Percentiles rank a stretch among this genome's conserved stretches.
Evolutionary conservation across 371 early-diverging fungal species (phyloP).

Genomic region (Capniomyces stellatus): DNA sequence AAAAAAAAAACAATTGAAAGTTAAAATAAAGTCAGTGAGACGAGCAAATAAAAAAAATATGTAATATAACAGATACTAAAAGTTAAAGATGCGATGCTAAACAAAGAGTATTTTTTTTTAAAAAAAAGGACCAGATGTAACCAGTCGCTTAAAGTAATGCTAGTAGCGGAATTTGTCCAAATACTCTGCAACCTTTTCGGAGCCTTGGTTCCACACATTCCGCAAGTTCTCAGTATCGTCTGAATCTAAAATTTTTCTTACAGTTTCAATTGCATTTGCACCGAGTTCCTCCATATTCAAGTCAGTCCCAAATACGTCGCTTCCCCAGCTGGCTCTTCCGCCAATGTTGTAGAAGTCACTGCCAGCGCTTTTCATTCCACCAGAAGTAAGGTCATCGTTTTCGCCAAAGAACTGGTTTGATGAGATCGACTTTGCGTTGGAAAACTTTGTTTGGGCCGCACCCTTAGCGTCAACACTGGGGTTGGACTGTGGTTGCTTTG

Average conservation of each 20-base stretch:
- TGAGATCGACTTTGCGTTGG: slow-evolving; percentile 28
- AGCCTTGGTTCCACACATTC: slow-evolving; percentile 21
- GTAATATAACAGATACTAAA: too few relatives aligned
- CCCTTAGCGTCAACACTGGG: slow-evolving; percentile 2
- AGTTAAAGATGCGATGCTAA: too few relatives aligned
- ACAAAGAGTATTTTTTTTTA: too few relatives aligned
- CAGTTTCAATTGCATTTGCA: slow-evolving; percentile 19
- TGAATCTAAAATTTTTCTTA: slow-evolving; percentile 18
- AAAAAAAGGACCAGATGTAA: too few relatives aligned
- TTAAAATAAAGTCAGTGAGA: too few relatives aligned
- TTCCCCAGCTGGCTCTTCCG: not conserved
- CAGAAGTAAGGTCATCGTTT: slow-evolving; percentile 33
- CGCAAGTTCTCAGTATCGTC: slow-evolving; percentile 21
- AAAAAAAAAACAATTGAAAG: too few relatives aligned
- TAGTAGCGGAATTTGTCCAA: slow-evolving; percentile 16
- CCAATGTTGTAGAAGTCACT: not conserved
- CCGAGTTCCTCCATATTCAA: slow-evolving; percentile 23
- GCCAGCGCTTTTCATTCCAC: slow-evolving; percentile 5
- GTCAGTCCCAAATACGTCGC: slow-evolving; percentile 6
- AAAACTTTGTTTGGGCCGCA: not conserved
- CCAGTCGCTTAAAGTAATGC: too few relatives aligned
- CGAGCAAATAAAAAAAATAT: too few relatives aligned
- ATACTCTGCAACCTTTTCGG: slow-evolving; percentile 20
- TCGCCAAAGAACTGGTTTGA: slow-evolving; percentile 83
- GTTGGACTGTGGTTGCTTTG: not conserved